phyloP scores from a whole-genome alignment of 2,329 filamentous ascomycete species.

The Sporothrix protearum region DNA sequence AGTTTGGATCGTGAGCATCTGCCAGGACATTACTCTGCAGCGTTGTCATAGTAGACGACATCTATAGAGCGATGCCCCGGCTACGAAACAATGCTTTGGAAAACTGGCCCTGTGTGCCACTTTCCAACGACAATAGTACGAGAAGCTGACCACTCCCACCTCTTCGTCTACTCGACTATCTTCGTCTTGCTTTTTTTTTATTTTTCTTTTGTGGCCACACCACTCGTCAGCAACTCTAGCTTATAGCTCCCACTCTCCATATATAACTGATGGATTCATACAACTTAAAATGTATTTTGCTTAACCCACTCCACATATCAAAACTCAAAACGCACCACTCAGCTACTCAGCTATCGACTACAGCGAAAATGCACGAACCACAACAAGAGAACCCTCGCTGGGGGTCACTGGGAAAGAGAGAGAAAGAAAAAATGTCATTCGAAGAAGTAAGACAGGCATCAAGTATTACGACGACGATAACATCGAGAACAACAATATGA shows the following conservation, averaged over 20 bases:
- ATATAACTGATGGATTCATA: no score
- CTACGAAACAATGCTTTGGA: no score
- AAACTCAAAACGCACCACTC: not conserved
- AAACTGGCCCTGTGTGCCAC: not conserved
- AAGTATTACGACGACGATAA: not conserved
- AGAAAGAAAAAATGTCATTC: no score
- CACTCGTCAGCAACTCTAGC: no score
- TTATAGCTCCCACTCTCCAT: not conserved
- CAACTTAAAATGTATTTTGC: no score
- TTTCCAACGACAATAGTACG: not conserved
- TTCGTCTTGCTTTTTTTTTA: not conserved
- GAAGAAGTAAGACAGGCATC: no score
- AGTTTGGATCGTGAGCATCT: not conserved
- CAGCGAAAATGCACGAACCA: conserved; percentile 56
- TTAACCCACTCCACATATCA: not conserved
- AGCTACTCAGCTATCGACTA: not conserved
- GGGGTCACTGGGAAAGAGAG: no score
- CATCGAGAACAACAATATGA: not conserved
- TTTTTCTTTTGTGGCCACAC: no score
- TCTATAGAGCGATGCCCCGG: no score
- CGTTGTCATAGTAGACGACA: no score
- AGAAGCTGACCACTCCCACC: not conserved
- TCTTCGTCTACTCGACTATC: not conserved
- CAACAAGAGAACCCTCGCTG: conserved; percentile 64
- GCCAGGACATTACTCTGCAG: no score